Evolutionary conservation across 768 basidiomycete species (phyloP).

Genomic region (Pleurotus eryngii): DNA sequence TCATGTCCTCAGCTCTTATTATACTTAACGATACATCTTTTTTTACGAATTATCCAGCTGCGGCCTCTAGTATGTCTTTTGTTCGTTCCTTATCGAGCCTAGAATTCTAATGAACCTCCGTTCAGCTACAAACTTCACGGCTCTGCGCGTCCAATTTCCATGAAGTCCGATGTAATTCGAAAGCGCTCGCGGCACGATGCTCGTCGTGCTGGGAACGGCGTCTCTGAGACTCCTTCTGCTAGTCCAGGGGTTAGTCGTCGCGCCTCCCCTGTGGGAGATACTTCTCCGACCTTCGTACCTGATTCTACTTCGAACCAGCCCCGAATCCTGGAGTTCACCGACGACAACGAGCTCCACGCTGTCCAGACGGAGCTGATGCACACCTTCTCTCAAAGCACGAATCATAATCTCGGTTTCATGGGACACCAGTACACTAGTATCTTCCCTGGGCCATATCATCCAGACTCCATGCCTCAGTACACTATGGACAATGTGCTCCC

Average conservation of each 20-base stretch:
- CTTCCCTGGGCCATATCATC: conserved; percentile 74
- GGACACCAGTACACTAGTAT: conserved; percentile 33
- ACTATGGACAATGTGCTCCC: conserved; percentile 52
- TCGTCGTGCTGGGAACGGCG: conserved; percentile 48
- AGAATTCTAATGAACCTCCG: background rate
- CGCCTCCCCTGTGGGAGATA: conserved; percentile 60
- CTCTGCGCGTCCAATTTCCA: conserved; percentile 80
- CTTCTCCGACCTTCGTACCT: conserved; percentile 65
- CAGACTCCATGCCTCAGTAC: conserved; percentile 61
- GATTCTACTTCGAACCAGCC: conserved; percentile 61
- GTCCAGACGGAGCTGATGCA: conserved; percentile 51
- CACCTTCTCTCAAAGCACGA: conserved; percentile 35
- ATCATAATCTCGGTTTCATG: conserved; percentile 22
- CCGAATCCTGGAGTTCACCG: conserved; percentile 41
- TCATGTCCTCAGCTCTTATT: conserved; percentile 7
- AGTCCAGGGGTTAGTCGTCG: conserved; percentile 74
- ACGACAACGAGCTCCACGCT: conserved; percentile 39
- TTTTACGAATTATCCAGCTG: conserved; percentile 43
- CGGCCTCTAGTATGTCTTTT: conserved; percentile 50
- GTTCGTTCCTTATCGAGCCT: background rate
- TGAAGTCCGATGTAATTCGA: conserved; percentile 89
- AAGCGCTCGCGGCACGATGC: conserved; percentile 84
- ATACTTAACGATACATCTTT: conserved; percentile 4
- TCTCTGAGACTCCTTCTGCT: conserved; percentile 69
- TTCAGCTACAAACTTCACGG: conserved; percentile 76